phyloP scores from a whole-genome alignment of 768 basidiomycete species.

The Harrya chromipes region DNA sequence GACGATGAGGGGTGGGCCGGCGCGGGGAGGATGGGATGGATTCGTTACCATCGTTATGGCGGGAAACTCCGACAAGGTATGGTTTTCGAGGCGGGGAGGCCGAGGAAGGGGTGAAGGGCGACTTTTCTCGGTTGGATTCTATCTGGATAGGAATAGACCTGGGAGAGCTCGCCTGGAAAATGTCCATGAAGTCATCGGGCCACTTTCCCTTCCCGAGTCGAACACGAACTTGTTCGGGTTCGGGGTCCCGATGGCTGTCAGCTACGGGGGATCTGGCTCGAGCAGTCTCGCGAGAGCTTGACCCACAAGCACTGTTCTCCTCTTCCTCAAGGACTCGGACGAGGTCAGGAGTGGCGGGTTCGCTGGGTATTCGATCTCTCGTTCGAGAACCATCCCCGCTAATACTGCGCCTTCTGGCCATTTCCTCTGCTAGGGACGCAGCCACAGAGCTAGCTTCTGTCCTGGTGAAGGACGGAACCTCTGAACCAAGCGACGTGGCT shows the following conservation, averaged over 20 bases:
- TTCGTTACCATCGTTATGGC: constrained; percentile 47
- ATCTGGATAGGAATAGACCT: constrained; percentile 29
- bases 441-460: constrained; percentile 62
- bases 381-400: constrained; percentile 27
- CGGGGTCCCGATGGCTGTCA: constrained; percentile 21
- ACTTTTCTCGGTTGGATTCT: constrained; percentile 21
- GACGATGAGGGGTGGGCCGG: constrained; percentile 54
- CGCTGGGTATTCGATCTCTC: constrained; percentile 65
- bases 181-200: constrained; percentile 78
- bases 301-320: constrained; percentile 48
- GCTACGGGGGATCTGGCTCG: constrained; percentile 15
- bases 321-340: constrained; percentile 70
- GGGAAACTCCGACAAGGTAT: constrained; percentile 46
- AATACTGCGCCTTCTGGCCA: constrained; percentile 36
- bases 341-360: constrained; percentile 57
- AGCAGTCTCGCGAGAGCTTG: constrained; percentile 39
- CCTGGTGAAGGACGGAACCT: constrained; percentile 59
- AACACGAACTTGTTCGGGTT: constrained; percentile 38
- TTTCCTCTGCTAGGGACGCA: constrained; percentile 44
- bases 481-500: constrained; percentile 59
- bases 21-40: constrained; percentile 37
- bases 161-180: constrained; percentile 39
- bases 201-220: constrained; percentile 76
- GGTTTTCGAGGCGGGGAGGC: constrained; percentile 54
- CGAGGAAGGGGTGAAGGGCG: constrained; percentile 35